Evolutionary conservation across 2,329 filamentous ascomycete genomes (phyloP), one percentile per base, ranked within the genome.

Genomic region (Exophiala spinifera): DNA sequence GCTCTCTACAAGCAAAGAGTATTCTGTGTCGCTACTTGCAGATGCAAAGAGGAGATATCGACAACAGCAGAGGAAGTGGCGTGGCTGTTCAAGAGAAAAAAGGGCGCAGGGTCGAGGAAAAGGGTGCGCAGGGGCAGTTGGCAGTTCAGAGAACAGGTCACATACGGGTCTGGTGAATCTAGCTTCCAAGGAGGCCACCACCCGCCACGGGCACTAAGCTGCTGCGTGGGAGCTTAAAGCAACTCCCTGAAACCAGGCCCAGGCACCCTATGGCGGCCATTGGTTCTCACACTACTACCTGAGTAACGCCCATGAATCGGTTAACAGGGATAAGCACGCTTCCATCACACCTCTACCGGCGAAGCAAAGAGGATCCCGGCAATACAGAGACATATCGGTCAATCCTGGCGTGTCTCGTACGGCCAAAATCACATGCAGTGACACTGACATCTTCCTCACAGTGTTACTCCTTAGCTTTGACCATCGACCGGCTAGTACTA

Each of bases 201-300:
- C 25, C 25, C 25, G 25, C 25, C 25, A 31, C 34, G 34, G 34
- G 34, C 34, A 37, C 34, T 37, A 37, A 37, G 17, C 10, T 3
- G 7, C 5, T 37, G 34, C 17, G 2, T 15, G 4, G 13, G 17
- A 37, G 34, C 34, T 37, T 37, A 37, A 37, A 15, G 34, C n/a
- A 19, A 37, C 34, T 37, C 34, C 34, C 34, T 37, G 34, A 37
- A 37, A 37, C 34, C 34, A 15, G 5, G 14, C 34, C 17, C 34
- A 37, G 34, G 34, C 14, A 37, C 34, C 15, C 2, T 19, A 15
- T 5, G 10, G 7, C 34, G 14, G 7, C 34, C 17, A 60, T 57
- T 60, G 57, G 57, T 56, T 49, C 57, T 60, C 57, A 60, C n/a
- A 45, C 46, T 55, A 34, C 47, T 53, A 53, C 54, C 53, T 47